Evolutionary conservation across 345 rosid genomes (phyloP).

Genomic region (Eutrema heterophyllum): DNA sequence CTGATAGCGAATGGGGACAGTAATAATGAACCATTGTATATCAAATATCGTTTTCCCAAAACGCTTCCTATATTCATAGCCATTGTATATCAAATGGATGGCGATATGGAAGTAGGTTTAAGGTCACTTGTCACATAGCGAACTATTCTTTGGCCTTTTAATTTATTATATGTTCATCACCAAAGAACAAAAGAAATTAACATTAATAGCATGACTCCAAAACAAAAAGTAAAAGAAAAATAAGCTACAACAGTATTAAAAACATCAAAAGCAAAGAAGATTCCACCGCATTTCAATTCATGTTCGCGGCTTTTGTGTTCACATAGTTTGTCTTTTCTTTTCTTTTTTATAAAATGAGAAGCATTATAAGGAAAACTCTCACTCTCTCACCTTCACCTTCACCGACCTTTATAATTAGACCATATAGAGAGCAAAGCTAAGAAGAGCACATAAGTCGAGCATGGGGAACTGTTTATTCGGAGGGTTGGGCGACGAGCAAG

Average conservation of each 20-base stretch:
- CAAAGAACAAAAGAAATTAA: background rate
- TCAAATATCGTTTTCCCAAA: too few species aligned
- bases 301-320: slow-evolving; percentile 18
- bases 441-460: background rate
- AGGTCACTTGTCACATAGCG: background rate
- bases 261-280: slow-evolving; percentile 17
- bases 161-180: background rate
- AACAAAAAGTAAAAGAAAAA: background rate
- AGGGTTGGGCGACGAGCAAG: slow-evolving; percentile 46
- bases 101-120: background rate
- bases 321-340: background rate
- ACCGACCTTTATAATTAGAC: background rate
- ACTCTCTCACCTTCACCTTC: background rate
- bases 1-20: too few species aligned
- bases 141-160: background rate
- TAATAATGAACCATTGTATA: too few species aligned
- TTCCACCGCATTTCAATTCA: slow-evolving; percentile 3
- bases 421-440: background rate
- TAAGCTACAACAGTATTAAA: background rate
- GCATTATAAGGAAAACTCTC: background rate
- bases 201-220: background rate
- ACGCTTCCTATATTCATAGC: too few species aligned
- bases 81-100: background rate
- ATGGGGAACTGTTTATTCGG: slow-evolving; percentile 91
- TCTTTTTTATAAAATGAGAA: background rate